Base-by-base conservation (phyloP, 768 basidiomycete genomes). In the Daedalea quercina region DNA sequence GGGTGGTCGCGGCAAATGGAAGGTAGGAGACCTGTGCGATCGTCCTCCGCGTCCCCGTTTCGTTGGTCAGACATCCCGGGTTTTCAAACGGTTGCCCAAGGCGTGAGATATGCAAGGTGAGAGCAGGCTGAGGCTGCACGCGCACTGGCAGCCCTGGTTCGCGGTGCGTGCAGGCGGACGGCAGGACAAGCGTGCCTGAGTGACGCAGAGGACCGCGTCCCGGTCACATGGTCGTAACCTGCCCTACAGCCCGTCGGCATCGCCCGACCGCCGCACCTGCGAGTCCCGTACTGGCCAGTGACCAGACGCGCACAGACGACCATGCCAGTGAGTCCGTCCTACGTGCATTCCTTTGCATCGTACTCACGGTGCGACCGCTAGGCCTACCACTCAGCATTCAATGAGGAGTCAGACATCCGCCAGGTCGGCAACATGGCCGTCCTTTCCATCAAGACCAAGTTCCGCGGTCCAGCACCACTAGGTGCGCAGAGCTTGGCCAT, bases 371-470 rank as follows among this genome's bases (percentile, higher is more conserved):
- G 37, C 15, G 41, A 28, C 15, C 11, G 8, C 17, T 34, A 98
- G 96, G 95, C 95, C 20, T 99, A 99, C 67, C 95, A 99, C 69
- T 97, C 96, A 2, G 74, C 90, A 3, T 82, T 94, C 68, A 96
- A 96, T 70, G 91, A 93, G 56, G 81, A 84, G 41, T 77, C 80
- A 31, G 89, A 95, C 66, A 77, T 81, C 20, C 79, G 87, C 54
- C 84, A 85, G 65, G 85, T 94, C 49, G 96, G 96, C 47, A 98
- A 97, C 68, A 80, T 93, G 68, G 78, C 85, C 50, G 73, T 98
- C 63, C 76, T 98, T 56, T 94, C 96, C 28, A 90, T 99, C 71
- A 87, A 82, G 69, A 93, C 93, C 50, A 87, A 80, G 69, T 81
- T 95, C 64, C 84, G 96, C 53, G 96, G 96, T 22, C 93, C 95